A percentile compares a stretch with the other conserved stretches of the same genome.
phyloP scores from a whole-genome alignment of 2,329 filamentous ascomycete genomes.

The Tolypocladium amazonense region DNA sequence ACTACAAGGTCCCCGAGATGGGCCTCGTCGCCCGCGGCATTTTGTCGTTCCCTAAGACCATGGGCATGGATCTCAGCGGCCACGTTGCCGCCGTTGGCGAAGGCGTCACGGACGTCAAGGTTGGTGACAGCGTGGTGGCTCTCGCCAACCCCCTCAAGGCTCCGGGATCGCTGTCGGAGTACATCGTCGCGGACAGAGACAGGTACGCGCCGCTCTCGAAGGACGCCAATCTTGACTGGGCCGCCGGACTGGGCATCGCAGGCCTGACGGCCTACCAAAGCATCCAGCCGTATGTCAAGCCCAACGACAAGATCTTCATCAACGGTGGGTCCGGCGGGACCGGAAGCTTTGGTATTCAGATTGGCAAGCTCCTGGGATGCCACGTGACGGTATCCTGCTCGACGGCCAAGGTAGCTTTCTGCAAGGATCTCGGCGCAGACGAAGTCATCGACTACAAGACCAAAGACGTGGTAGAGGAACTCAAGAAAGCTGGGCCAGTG shows the following conservation, averaged over 20 bases:
- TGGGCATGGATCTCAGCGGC: conserved; percentile 41
- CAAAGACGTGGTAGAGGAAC: conserved; percentile 31
- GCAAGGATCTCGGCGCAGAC: conserved; percentile 50
- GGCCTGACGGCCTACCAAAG: conserved; percentile 38
- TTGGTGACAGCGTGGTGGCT: conserved; percentile 34
- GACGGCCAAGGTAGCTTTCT: conserved; percentile 44
- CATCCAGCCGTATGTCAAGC: conserved; percentile 33
- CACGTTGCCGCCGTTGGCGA: conserved; percentile 26
- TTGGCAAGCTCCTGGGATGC: conserved; percentile 51
- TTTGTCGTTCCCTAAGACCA: conserved; percentile 27
- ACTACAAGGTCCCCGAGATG: conserved; percentile 36
- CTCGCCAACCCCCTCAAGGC: conserved; percentile 14
- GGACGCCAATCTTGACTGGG: conserved; percentile 27
- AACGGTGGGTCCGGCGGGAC: conserved; percentile 56
- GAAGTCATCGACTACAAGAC: conserved; percentile 52
- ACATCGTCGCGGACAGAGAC: conserved; percentile 21
- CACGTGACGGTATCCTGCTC: conserved; percentile 53
- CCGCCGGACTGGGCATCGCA: conserved; percentile 31
- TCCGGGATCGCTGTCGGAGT: conserved; percentile 33
- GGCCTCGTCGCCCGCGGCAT: conserved; percentile 23
- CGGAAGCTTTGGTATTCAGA: conserved; percentile 51
- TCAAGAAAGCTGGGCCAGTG: conserved; percentile 33
- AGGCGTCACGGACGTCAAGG: conserved; percentile 16
- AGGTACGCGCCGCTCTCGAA: conserved; percentile 26
- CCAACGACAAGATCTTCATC: conserved; percentile 50